Evolutionary conservation across 1,284 basidiomycete species (phyloP), one percentile per base, ranked within the genome.

Genomic region (Coniophora puteana): DNA sequence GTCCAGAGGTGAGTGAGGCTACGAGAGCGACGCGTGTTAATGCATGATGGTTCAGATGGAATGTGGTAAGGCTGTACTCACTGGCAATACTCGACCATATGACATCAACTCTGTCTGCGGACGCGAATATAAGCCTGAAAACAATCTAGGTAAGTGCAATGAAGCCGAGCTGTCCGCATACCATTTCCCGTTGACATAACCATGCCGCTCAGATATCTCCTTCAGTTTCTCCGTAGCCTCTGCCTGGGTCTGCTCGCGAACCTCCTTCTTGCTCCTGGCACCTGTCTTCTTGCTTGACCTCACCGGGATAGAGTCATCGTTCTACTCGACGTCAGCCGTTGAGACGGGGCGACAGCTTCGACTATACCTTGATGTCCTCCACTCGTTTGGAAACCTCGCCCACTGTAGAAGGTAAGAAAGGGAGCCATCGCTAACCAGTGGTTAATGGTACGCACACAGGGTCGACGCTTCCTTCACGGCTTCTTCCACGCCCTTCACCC

Each of bases 201-300:
- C 67, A 50, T 80, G 62, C 41, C 68, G 71, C 16, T 66, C 50
- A 12, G 82, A 71, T 27, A 85, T 77, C 7, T 72, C 69, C 49
- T 76, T 78, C 14, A 86, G 61, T 43, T 74, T 72, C 25, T 72
- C 67, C 2, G 72, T 57, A 7, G 80, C 78, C 43, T 79, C 72
- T 3, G 64, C 58, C 63, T 84, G 83, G 4, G 67, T 67, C 62
- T 78, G 66, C 57, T 87, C 83, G 25, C 82, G 72, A 8, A 82
- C 58, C 58, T 87, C 81, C 55, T 84, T 87, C 59, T 87, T 87
- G 53, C 80, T 81, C 58, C 72, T 80, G 0, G 70, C 67, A 3
- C 82, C 83, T 24, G 77, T 78, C 58, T 84, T 86, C 61, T 85
- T 86, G 54, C 68, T 86, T 7, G 76, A 71, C 7, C 80, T 76